A percentile compares a stretch with the other conserved stretches of the same genome.
Conservation (phyloP, 805 yeast species). For the Candida easanensis region DNA sequence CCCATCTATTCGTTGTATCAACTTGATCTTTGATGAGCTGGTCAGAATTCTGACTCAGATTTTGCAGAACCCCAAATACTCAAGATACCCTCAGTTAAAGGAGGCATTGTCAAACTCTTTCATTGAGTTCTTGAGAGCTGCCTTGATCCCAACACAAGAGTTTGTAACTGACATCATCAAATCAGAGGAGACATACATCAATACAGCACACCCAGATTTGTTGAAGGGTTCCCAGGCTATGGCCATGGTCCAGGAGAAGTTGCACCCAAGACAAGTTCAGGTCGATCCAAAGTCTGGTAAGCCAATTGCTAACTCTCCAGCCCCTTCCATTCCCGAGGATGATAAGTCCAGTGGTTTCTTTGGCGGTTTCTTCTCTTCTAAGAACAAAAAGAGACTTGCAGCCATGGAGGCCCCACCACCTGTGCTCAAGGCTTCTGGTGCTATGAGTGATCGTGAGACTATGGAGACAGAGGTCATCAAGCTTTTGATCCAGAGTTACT, state of each 20-base stretch:
- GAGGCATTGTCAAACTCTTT: constrained; percentile 81
- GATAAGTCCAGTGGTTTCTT: constrained; percentile 75
- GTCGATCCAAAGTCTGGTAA: constrained; percentile 91
- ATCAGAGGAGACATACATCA: constrained; percentile 90
- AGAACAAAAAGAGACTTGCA: constrained; percentile 90
- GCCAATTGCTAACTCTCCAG: constrained; percentile 45
- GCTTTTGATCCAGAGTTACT: constrained; percentile 85
- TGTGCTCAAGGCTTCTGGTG: constrained; percentile 87
- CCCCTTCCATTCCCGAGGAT: constrained; percentile 31
- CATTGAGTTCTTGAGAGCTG: constrained; percentile 74
- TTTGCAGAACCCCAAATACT: constrained; percentile 72
- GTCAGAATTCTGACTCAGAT: constrained; percentile 82
- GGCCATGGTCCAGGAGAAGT: constrained; percentile 84
- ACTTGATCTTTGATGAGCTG: constrained; percentile 89
- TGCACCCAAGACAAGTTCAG: constrained; percentile 68
- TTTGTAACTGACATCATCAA: constrained; percentile 81
- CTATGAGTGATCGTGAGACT: constrained; percentile 89
- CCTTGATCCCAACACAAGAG: constrained; percentile 78
- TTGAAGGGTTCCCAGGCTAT: constrained; percentile 93
- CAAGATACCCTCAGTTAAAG: constrained; percentile 88
- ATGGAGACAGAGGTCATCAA: constrained; percentile 97
- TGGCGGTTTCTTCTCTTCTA: constrained; percentile 90
- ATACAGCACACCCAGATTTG: constrained; percentile 97
- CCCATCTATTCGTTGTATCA: constrained; percentile 84
- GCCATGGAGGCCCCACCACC: constrained; percentile 98